These are phyloP conservation scores for Choanephora cucurbitarum DNA, from an alignment of 371 early-diverging fungal genomes.

Conservation along the genomic window DNA sequence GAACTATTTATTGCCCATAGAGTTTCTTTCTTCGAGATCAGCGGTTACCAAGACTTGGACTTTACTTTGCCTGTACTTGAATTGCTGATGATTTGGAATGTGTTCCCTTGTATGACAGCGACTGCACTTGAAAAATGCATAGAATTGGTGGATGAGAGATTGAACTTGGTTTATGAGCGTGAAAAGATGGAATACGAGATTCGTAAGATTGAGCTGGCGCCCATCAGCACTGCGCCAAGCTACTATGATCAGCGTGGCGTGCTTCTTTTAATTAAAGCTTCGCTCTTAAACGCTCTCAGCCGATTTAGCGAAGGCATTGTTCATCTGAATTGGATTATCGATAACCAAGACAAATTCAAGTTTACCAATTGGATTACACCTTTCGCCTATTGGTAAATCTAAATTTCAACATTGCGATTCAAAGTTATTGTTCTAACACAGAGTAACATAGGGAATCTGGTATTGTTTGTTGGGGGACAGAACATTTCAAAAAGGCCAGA, in stretches of 20 bases:
- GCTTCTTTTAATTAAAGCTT: conserved; percentile 43
- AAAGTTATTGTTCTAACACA: neutral
- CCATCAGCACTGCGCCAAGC: conserved; percentile 40
- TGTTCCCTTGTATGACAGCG: conserved; percentile 55
- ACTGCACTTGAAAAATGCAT: conserved; percentile 39
- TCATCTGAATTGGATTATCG: conserved; percentile 63
- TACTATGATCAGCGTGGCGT: conserved; percentile 52
- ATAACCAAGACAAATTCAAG: conserved; percentile 49
- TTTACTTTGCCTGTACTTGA: conserved; percentile 58
- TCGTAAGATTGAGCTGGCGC: conserved; percentile 45
- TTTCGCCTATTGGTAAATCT: conserved; percentile 58
- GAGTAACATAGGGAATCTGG: conserved; percentile 53
- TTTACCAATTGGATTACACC: conserved; percentile 62
- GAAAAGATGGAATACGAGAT: conserved; percentile 54
- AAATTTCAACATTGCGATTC: neutral
- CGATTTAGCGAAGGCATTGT: conserved; percentile 41
- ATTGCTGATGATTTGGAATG: conserved; percentile 60
- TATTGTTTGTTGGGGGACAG: conserved; percentile 53
- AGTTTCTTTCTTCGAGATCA: conserved; percentile 53
- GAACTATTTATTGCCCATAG: conserved; percentile 59
- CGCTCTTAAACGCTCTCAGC: conserved; percentile 38
- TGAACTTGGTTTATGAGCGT: conserved; percentile 45
- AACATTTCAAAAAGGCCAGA: conserved; percentile 48
- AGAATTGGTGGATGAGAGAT: conserved; percentile 41
- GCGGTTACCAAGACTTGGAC: conserved; percentile 59